phyloP scores from a whole-genome alignment of 2,329 filamentous ascomycete species.

The Colletotrichum graminicola region DNA sequence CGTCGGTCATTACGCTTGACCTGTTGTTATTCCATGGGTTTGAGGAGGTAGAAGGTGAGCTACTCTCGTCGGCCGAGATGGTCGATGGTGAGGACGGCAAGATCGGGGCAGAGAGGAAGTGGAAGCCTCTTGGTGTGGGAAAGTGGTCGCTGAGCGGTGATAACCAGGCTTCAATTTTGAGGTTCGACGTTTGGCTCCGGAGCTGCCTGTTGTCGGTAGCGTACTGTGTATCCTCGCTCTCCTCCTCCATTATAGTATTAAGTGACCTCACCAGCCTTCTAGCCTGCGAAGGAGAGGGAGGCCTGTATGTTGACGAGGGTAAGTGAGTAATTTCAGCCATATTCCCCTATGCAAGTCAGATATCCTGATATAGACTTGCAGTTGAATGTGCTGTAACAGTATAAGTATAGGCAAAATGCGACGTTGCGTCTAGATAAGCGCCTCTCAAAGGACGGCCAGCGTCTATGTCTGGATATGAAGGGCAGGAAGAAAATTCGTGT shows the following conservation, averaged over 20 bases:
- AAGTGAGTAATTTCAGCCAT: conserved; percentile 63
- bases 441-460: conserved; percentile 52
- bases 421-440: conserved; percentile 29
- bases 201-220: conserved; percentile 45
- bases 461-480: conserved; percentile 44
- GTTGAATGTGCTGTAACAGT: conserved; percentile 24
- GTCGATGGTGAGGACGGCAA: conserved; percentile 72
- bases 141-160: conserved; percentile 75
- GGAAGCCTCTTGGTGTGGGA: conserved; percentile 76
- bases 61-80: conserved; percentile 62
- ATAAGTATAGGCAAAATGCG: conserved; percentile 37
- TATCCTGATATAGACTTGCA: conserved; percentile 46
- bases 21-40: conserved; percentile 72
- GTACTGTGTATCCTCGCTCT: conserved; percentile 54
- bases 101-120: conserved; percentile 73
- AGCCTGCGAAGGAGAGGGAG: conserved; percentile 67
- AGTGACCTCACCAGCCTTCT: conserved; percentile 65
- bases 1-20: conserved; percentile 71
- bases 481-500: conserved; percentile 43
- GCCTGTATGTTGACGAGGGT: conserved; percentile 57
- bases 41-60: conserved; percentile 67
- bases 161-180: conserved; percentile 70
- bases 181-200: conserved; percentile 52
- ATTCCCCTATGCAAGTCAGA: conserved; percentile 49
- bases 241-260: conserved; percentile 75